Evolutionary conservation across 805 yeast genomes (phyloP), one percentile per base, ranked within the genome.

Genomic region (Ogataea saltuana): DNA sequence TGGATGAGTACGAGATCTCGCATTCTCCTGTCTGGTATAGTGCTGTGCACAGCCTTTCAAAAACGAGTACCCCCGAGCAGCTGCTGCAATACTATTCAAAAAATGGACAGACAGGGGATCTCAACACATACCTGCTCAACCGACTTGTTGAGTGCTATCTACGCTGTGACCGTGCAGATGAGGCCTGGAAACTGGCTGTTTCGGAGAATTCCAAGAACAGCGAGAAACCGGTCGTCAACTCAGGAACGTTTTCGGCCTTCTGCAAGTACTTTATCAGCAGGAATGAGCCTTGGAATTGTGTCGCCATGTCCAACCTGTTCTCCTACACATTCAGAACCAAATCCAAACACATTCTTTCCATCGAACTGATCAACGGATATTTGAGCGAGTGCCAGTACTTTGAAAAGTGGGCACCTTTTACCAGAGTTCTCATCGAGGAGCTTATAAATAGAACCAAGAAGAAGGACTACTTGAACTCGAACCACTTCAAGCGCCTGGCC

Each of bases 251-350:
- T 33, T 43, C 44, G 1, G 41, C 41, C 1, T 59, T 60, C 42
- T 39, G 45, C 32, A 39, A 41, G 9, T 49, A 61, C 32, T 61
- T 59, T 34, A 36, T 51, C n/a, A 29, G 28, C 4, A 45, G 39
- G 13, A 44, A 49, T 11, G 51, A 62, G 38, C n/a, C 58, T 4
- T 53, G 51, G 36, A 45, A 50, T 31, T 54, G 56, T 16, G 41
- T 60, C 44, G 62, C 67, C 12, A 45, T 60, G 28, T 42, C 57
- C 15, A 42, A 53, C 9, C 32, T 51, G n/a, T 53, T 59, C 42
- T 35, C 41, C 7, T 42, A 36, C 22, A 43, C 43, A 10, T 56
- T 51, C 28, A 28, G 42, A 4, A 27, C 44, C 2, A 35, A 46
- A 0, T 43, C 50, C 16, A 33, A 33, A n/a, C 44, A 42, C n/a